Conservation (phyloP, 23 red algal genomes). For the Gracilaria caudata region DNA sequence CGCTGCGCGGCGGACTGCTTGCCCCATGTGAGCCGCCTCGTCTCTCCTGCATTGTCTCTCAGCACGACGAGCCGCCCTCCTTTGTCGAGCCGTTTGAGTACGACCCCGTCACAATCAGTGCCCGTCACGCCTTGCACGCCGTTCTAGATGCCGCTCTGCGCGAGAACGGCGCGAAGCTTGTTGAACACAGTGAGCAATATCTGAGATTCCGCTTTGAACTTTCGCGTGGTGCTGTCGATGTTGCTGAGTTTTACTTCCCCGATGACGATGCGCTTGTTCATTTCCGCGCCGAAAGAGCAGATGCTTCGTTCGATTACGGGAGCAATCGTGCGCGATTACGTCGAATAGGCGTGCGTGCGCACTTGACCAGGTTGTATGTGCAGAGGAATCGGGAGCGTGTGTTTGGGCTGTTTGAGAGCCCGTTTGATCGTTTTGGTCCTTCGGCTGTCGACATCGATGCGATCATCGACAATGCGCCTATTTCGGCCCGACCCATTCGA, state of each 20-base stretch:
- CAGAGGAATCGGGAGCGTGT: conserved; percentile 25
- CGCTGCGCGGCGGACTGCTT: conserved; percentile 23
- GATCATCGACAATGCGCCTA: conserved; percentile 28
- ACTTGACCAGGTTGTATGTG: conserved; percentile 22
- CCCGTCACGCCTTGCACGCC: neutral
- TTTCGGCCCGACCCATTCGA: conserved; percentile 34
- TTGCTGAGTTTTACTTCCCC: conserved; percentile 56
- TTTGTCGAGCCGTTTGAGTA: conserved; percentile 66
- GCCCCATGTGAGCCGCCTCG: conserved; percentile 33
- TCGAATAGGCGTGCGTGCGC: neutral
- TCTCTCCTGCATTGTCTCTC: conserved; percentile 45
- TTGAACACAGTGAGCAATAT: neutral
- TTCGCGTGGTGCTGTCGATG: conserved; percentile 14
- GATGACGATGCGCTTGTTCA: conserved; percentile 44
- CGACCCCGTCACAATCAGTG: neutral
- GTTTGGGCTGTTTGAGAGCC: conserved; percentile 47
- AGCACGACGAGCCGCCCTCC: conserved; percentile 45
- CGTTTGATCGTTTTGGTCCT: conserved; percentile 61
- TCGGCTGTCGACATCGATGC: conserved; percentile 54
- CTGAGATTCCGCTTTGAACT: conserved; percentile 29
- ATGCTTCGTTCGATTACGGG: conserved; percentile 24
- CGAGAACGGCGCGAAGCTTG: neutral
- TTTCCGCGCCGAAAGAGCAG: conserved; percentile 29
- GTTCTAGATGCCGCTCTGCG: neutral
- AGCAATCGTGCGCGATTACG: conserved; percentile 38